Evolutionary conservation across 2,329 filamentous ascomycete species (phyloP).

Genomic region (Botrytis squamosa): DNA sequence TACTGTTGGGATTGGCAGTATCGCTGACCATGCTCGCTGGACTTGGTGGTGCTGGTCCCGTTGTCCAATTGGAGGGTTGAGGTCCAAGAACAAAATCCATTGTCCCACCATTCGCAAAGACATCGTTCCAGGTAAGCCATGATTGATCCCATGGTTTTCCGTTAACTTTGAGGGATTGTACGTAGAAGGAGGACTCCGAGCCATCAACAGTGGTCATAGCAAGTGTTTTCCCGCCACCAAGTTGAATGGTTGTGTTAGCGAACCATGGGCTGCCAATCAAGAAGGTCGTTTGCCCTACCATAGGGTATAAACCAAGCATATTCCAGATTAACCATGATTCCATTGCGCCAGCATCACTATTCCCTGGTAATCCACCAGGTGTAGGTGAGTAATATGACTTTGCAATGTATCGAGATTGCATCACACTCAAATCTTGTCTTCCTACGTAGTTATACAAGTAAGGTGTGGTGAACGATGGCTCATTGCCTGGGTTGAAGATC

Average conservation of each 20-base stretch:
- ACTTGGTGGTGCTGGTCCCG: slow-evolving; percentile 59
- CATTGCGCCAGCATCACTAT: slow-evolving; percentile 72
- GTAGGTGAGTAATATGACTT: slow-evolving; percentile 58
- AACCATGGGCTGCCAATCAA: slow-evolving; percentile 65
- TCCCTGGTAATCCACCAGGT: slow-evolving; percentile 61
- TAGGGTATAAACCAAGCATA: slow-evolving; percentile 66
- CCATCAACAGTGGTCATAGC: slow-evolving; percentile 51
- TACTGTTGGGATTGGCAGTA: slow-evolving; percentile 10
- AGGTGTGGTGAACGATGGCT: slow-evolving; percentile 56
- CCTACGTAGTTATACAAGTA: slow-evolving; percentile 69
- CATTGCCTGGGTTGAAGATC: slow-evolving; percentile 56
- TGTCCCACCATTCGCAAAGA: slow-evolving; percentile 62
- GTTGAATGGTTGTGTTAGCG: slow-evolving; percentile 55
- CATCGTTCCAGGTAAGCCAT: slow-evolving; percentile 65
- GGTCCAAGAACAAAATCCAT: slow-evolving; percentile 64
- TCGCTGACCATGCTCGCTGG: slow-evolving; percentile 44
- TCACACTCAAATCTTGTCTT: slow-evolving; percentile 60
- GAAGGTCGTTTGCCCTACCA: slow-evolving; percentile 68
- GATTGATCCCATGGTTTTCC: slow-evolving; percentile 59
- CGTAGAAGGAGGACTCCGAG: slow-evolving; percentile 52
- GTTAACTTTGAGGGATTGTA: slow-evolving; percentile 66
- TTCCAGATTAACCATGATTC: slow-evolving; percentile 68
- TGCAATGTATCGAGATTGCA: slow-evolving; percentile 57
- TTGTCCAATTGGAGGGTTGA: slow-evolving; percentile 54
- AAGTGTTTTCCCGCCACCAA: slow-evolving; percentile 55